phyloP scores from a whole-genome alignment of 2,329 filamentous ascomycete genomes.

The Parastagonospora avenae region DNA sequence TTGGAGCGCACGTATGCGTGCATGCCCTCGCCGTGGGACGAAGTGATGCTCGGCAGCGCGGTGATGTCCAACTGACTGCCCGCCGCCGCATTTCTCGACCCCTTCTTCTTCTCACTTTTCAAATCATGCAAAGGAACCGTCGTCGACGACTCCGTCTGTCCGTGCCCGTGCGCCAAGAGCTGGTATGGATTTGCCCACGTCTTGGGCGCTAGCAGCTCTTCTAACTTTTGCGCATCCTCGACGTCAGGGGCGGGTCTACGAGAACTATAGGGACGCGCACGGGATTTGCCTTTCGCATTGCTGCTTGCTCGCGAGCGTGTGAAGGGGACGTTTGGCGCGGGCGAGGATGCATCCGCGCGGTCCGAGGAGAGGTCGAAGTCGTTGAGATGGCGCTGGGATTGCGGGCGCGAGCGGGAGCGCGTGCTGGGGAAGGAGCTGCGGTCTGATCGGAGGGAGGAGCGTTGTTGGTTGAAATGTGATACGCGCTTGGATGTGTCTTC shows the following conservation, averaged over 20 bases:
- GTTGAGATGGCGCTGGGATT: slow-evolving; percentile 16
- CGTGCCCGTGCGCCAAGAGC: slow-evolving; percentile 2
- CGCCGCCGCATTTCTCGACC: slow-evolving; percentile 8
- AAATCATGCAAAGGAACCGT: slow-evolving; percentile 9
- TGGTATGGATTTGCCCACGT: slow-evolving; percentile 14
- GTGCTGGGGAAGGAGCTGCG: slow-evolving; percentile 15
- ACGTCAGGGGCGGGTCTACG: background rate
- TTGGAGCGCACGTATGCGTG: slow-evolving; percentile 15
- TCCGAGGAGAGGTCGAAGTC: slow-evolving; percentile 21
- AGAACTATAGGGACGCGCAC: slow-evolving; percentile 2
- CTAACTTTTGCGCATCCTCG: slow-evolving; percentile 1
- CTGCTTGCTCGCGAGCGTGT: slow-evolving; percentile 5
- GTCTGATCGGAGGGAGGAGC: slow-evolving; percentile 35
- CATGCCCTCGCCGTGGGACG: slow-evolving; percentile 2
- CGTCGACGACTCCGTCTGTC: slow-evolving; percentile 2
- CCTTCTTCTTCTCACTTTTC: background rate
- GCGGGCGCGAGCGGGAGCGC: slow-evolving; percentile 16
- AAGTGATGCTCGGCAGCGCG: slow-evolving; percentile 31
- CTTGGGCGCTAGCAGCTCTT: slow-evolving; percentile 8
- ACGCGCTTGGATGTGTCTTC: slow-evolving; percentile 33
- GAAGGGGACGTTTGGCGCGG: slow-evolving; percentile 21
- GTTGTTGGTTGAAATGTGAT: slow-evolving; percentile 43
- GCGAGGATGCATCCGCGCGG: slow-evolving; percentile 19
- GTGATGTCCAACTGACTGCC: slow-evolving; percentile 32
- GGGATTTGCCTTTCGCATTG: slow-evolving; percentile 3